Evolutionary conservation across 1,284 basidiomycete species (phyloP), one percentile per base, ranked within the genome.

Genomic region (Ustilago sp.): DNA sequence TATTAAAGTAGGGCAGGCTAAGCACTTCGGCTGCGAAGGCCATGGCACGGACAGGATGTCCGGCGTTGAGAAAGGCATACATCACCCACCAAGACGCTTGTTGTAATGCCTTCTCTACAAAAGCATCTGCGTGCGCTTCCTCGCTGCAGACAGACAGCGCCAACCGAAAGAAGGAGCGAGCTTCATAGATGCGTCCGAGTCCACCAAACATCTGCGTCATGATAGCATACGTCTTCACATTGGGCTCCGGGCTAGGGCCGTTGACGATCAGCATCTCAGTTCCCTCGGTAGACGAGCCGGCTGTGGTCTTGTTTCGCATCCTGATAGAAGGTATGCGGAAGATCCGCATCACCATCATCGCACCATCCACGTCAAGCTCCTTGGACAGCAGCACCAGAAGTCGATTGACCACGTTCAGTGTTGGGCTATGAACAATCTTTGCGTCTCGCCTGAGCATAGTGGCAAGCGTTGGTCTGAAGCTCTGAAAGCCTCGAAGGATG

Each of bases 401-500:
- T 28, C 43, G 59, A 23, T 76, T 71, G 12, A 76, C 64, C 34
- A 76, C 68, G 1, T 64, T 35, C 12, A 76, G 54, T n/a, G 73
- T 69, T 9, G 73, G 73, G 15, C 67, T 76, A 28, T 66, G 59
- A 2, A 64, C 51, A 32, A 76, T 68, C 36, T 67, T 68, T 5
- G 68, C 66, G 17, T 71, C 58, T 12, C 59, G 43, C 39, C 45
- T 23, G 8, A 76, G 55, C 64, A 76, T 68, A 4, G 56, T 38
- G 3, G 65, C 62, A 7, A 76, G 67, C 4, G 45, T 68, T 4
- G 68, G 73, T 17, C 73, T 28, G 48, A 76, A 68, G 17, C 51
- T 45, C 41, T 71, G 68, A 32, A 64, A 68, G 35, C 73, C 73
- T 13, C 73, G 68, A 2, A 76, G 59, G 51, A 76, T 76, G 15